Base-by-base conservation (phyloP, 2,329 filamentous ascomycete genomes). In the Amylocarpus encephaloides region DNA sequence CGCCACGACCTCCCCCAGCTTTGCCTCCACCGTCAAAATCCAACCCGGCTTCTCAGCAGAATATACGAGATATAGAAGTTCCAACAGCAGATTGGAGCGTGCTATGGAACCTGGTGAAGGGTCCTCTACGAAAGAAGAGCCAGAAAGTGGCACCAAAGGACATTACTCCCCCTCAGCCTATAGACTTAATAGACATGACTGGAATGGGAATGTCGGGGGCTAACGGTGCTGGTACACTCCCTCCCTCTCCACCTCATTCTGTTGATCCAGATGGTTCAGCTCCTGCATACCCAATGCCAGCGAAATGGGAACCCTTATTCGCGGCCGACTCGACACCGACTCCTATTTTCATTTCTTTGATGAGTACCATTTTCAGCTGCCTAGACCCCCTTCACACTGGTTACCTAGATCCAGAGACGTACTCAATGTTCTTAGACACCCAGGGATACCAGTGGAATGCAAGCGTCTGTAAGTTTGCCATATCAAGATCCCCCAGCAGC, bases 51-150 rank as follows among this genome's bases (percentile, higher is more conserved):
- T 35, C 16, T n/a, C 43, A 32, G n/a, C 29, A 32, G 32, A 32
- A 33, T 32, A 15, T 48, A 49, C 10, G 42, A 36, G 6, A 44
- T 45, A 41, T 35, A 9, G 53, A 57, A n/a, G 48, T 61, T 13
- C 59, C 59, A 16, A 59, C 56, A 1, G 59, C 60, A 2, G 60
- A 62, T 47, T 62, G 59, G 60, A 55, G 55, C 10, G 51, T 58
- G 2, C 32, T 62, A 26, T 62, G 60, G 60, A 59, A 50, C 38
- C 49, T 59, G 5, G 51, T 62, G 22, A 62, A 61, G 46, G 56
- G 50, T 7, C 60, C 60, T 0, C 41, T 53, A 13, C 32, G 36
- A 50, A 46, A 43, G 32, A 18, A 2, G 42, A 35, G 12, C 13
- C 36, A 13, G 16, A 13, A 29, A 13, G 36, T 18, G 38, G 18